Base-by-base conservation (phyloP, 257 asterid genomes). In the Solanum appendiculatum region DNA sequence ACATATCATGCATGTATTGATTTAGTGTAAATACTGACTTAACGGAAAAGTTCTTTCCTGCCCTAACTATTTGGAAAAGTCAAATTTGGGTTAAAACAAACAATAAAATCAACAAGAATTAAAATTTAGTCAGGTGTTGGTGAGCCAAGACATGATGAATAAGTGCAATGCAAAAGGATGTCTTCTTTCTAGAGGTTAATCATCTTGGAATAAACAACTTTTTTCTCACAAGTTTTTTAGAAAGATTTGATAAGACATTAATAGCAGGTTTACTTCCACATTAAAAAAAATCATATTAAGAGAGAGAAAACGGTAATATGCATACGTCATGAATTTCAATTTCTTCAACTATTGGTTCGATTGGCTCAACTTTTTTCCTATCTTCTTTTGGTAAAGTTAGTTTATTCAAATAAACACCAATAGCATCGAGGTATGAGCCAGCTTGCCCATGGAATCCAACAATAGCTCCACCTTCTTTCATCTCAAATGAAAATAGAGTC, bases 401-500 rank as follows among this genome's bases (percentile, higher is more conserved):
- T 5, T 86, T 82, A 44, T 60, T 64, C 29, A 56, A 58, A 51
- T 84, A 88, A 34, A 88, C 14, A 15, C 87, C 89, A 88, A 86
- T 86, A n/a, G 88, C 88, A 54, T 73, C 84, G 29, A 86, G 51
- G 44, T 54, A 86, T 0, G 0, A 7, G 2, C 33, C 66, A 74
- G 74, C 3, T 18, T 73, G 87, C 11, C 87, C 87, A 34, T 88
- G 87, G n/a, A 88, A 84, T 56, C 89, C 89, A 10, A 88, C 56
- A 11, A 88, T 75, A 13, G 48, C 64, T 20, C 89, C 89, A 84
- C 87, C 86, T 73, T 73, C 63, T 25, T 72, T 39, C 6, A 66
- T 80, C 48, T 74, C 46, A 78, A 78, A 20, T 44, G 84, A 78
- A 27, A 78, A 78, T 78, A 40, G 40, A 3, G 75, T 46, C 0